Percentiles rank a stretch among this genome's conserved stretches.
Evolutionary conservation across 2,329 filamentous ascomycete genomes (phyloP).

Genomic region (Neopestalotiopsis sp.): DNA sequence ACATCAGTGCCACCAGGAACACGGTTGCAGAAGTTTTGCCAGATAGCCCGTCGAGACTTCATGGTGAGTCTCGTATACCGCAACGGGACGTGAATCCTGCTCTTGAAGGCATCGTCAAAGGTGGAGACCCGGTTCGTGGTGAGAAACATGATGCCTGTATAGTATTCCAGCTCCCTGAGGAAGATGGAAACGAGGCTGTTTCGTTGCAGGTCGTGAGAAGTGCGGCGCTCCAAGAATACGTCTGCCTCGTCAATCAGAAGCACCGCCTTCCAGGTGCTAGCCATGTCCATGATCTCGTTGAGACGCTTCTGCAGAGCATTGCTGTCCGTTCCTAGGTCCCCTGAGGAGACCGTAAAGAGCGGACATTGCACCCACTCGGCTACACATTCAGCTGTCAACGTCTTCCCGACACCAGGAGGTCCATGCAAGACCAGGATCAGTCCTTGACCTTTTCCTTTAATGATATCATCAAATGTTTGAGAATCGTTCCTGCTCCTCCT

Average conservation of each 20-base stretch:
- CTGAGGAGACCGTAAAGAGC: constrained; percentile 37
- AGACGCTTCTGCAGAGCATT: constrained; percentile 27
- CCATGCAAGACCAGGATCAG: constrained; percentile 52
- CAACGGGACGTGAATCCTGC: constrained; percentile 16
- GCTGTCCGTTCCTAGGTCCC: constrained; percentile 33
- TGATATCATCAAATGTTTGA: constrained; percentile 19
- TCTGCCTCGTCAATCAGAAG: constrained; percentile 37
- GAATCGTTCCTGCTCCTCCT: constrained; percentile 23
- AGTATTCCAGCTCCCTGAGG: constrained; percentile 18
- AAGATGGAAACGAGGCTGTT: constrained; percentile 24
- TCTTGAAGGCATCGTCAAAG: constrained; percentile 16
- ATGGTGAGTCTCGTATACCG: constrained; percentile 39
- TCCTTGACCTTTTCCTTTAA: constrained; percentile 36
- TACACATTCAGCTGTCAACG: constrained; percentile 39
- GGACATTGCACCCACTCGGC: constrained; percentile 38
- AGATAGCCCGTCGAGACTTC: constrained; percentile 39
- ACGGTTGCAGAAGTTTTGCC: constrained; percentile 48
- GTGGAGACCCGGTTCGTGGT: constrained; percentile 13
- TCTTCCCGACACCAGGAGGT: constrained; percentile 50
- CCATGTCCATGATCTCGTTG: constrained; percentile 41
- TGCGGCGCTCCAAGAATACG: constrained; percentile 39
- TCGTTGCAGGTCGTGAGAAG: constrained; percentile 13
- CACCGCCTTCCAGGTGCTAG: constrained; percentile 43
- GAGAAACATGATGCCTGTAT: constrained; percentile 14
- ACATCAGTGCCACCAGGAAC: constrained; percentile 28